Base-by-base conservation (phyloP, 352 stramenopile genomes). In the Chrysophaeum taylorii region DNA sequence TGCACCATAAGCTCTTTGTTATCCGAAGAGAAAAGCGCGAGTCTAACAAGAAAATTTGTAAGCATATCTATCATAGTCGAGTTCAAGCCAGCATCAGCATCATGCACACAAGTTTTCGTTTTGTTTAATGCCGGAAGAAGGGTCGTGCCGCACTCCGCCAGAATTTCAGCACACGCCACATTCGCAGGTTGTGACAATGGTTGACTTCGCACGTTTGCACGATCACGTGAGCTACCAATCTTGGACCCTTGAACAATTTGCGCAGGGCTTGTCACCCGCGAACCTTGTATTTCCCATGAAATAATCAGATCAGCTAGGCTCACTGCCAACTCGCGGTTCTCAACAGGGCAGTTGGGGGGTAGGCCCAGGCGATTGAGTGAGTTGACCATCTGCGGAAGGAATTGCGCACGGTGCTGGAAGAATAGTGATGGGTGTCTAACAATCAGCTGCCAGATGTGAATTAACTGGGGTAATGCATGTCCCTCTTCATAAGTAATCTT, bases 401-500 rank as follows among this genome's bases (percentile, higher is more conserved):
- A 96, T 66, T 95, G 85, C 39, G 80, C 82, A 39, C 92, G 87
- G 75, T 95, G 92, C 23, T 81, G 81, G 72, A 90, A 92, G 74
- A 98, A 99, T 35, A 98, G 72, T 18, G 87, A 79, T 29, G 89
- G 88, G 76, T 98, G 91, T 36, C 88, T 85, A 57, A 96, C 92
- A 71, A 99, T 93, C 36, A 95, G 83, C 57, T 96, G 94, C 91
- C 92, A 98, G 74, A 98, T 93, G 82, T 98, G 94, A 52, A 96
- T 92, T 21, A 98, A 83, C 69, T 98, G 94, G 18, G 85, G 85
- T 0, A 97, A 79, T 23, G 91, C 89, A 73, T 97, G 94, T 7
- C 87, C 89, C 85, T 98, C 95, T 82, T 98, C 93, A 70, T 96
- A 95, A 70, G 96, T 92, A 39, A 98, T 91, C 76, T 97, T 96